These are phyloP conservation scores for Astrothelium subdiscretum DNA, from an alignment of 495 filamentous ascomycete genomes.

Conservation along the genomic window DNA sequence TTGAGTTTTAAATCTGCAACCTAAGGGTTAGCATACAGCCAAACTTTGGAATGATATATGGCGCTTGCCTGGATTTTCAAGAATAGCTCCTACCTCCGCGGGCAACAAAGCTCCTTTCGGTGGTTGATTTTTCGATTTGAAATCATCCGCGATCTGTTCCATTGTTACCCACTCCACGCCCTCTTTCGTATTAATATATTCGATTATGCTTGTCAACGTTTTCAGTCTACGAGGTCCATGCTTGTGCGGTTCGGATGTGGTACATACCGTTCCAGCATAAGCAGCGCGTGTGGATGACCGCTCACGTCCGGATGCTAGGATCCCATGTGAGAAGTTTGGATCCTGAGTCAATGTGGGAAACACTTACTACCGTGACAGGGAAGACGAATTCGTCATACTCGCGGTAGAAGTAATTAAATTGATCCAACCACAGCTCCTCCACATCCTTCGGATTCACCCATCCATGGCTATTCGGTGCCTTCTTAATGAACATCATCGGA, in stretches of 20 bases:
- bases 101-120: conserved; percentile 58
- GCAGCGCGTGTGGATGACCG: conserved; percentile 45
- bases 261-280: conserved; percentile 44
- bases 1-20: neutral
- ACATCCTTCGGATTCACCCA: conserved; percentile 46
- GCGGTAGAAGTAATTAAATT: conserved; percentile 50
- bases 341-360: neutral
- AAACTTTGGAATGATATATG: neutral
- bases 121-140: conserved; percentile 53
- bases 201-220: conserved; percentile 26
- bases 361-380: conserved; percentile 38
- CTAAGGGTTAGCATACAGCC: neutral
- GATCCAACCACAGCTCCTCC: conserved; percentile 46
- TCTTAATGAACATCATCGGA: conserved; percentile 48
- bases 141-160: conserved; percentile 45
- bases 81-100: conserved; percentile 43
- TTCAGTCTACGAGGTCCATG: conserved; percentile 10
- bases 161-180: conserved; percentile 45
- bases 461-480: conserved; percentile 41
- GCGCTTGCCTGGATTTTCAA: conserved; percentile 31
- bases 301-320: conserved; percentile 21
- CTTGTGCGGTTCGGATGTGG: neutral
- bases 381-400: conserved; percentile 53
- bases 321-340: neutral
- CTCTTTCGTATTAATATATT: conserved; percentile 40